These are phyloP conservation scores for Talaromyces sp. DNA, from an alignment of 2,329 filamentous ascomycete species.

Conservation along the genomic window DNA sequence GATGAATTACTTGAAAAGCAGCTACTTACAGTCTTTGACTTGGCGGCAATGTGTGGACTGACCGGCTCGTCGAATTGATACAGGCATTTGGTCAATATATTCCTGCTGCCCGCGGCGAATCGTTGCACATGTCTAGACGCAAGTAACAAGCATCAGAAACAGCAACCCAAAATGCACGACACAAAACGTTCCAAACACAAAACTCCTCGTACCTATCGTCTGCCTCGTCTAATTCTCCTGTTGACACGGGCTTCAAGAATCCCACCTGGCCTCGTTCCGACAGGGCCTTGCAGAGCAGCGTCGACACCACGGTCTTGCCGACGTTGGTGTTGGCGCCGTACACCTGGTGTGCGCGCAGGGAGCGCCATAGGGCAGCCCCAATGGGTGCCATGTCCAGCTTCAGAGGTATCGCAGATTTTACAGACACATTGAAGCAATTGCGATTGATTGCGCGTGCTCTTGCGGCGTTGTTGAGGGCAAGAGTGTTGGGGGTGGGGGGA, in stretches of 20 bases:
- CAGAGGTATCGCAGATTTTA: neutral
- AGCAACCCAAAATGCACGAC: neutral
- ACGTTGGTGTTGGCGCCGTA: constrained; percentile 82
- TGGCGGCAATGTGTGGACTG: constrained; percentile 71
- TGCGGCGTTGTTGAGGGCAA: neutral
- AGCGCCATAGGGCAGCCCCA: constrained; percentile 61
- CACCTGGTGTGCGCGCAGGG: constrained; percentile 65
- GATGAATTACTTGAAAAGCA: constrained; percentile 3
- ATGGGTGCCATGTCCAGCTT: constrained; percentile 43
- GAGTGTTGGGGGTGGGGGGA: neutral
- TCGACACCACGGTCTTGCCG: constrained; percentile 77
- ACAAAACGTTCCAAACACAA: neutral
- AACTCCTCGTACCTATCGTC: constrained; percentile 55
- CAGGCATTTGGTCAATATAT: constrained; percentile 55
- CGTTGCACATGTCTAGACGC: constrained; percentile 55
- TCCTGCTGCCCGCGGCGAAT: constrained; percentile 47
- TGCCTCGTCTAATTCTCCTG: constrained; percentile 63
- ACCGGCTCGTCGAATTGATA: constrained; percentile 69
- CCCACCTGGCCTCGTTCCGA: constrained; percentile 37
- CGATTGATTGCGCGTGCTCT: neutral
- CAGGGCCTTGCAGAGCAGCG: constrained; percentile 62
- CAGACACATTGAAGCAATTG: neutral
- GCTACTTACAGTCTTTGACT: constrained; percentile 29
- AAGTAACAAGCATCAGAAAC: constrained; percentile 16
- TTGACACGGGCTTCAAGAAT: constrained; percentile 79